Evolutionary conservation across 2,329 filamentous ascomycete genomes (phyloP).

Genomic region (Diaporthe sp.): DNA sequence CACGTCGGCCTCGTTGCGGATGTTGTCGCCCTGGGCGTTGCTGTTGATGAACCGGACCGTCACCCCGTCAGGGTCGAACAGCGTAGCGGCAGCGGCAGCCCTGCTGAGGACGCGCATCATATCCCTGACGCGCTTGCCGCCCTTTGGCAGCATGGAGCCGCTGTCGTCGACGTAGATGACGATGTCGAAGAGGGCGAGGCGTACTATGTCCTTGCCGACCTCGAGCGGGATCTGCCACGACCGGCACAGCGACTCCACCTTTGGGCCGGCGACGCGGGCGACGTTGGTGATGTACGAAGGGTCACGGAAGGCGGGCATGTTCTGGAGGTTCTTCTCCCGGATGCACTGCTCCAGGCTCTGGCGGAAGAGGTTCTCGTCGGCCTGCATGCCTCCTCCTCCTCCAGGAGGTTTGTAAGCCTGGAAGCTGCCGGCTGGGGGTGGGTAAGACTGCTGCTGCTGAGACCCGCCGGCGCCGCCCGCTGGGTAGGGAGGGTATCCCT

Average conservation of each 20-base stretch:
- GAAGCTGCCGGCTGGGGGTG: not conserved
- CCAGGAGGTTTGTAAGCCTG: not conserved
- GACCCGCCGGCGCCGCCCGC: not conserved
- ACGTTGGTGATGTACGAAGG: slow-evolving; percentile 12
- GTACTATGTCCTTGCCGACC: slow-evolving; percentile 12
- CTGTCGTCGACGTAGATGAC: slow-evolving; percentile 18
- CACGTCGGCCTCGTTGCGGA: slow-evolving; percentile 14
- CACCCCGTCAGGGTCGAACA: not conserved
- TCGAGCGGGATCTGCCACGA: slow-evolving; percentile 13
- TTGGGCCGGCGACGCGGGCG: not conserved
- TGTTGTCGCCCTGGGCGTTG: slow-evolving; percentile 6
- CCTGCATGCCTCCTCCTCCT: not conserved
- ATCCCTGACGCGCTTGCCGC: slow-evolving; percentile 11
- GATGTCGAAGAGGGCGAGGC: slow-evolving; percentile 4
- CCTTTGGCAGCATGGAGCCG: slow-evolving; percentile 13
- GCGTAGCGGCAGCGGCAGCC: not conserved
- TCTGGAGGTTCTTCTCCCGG: slow-evolving; percentile 13
- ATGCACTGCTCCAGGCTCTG: slow-evolving; percentile 16
- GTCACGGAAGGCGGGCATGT: slow-evolving; percentile 15
- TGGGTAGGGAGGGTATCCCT: slow-evolving; percentile 2
- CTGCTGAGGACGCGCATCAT: slow-evolving; percentile 2
- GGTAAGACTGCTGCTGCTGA: slow-evolving; percentile 8
- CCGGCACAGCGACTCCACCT: slow-evolving; percentile 8
- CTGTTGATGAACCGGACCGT: slow-evolving; percentile 12
- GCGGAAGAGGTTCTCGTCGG: slow-evolving; percentile 7